These are phyloP conservation scores for Colletotrichum coccodes DNA, from an alignment of 2,329 filamentous ascomycete species.

Conservation along the genomic window DNA sequence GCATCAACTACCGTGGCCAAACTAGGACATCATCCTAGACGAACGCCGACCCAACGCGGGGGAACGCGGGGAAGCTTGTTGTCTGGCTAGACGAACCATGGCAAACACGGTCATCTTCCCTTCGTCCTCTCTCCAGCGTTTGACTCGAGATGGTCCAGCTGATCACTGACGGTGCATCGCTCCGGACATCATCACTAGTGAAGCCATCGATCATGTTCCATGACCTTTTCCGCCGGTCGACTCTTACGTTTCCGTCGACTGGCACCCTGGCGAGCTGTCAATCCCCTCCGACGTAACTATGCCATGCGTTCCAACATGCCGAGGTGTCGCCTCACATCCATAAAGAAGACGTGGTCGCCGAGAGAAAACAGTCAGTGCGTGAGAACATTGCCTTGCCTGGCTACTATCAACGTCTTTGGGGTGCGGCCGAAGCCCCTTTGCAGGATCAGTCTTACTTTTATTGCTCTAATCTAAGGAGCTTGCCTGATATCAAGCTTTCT, in stretches of 20 bases:
- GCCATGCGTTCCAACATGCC: not conserved
- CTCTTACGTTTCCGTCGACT: not conserved
- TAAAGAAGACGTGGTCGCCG: not conserved
- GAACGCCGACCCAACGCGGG: not conserved
- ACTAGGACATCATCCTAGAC: not conserved
- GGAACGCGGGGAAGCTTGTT: constrained; percentile 2
- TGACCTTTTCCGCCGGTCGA: not conserved
- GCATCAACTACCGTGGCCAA: not conserved
- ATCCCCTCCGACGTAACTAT: not conserved
- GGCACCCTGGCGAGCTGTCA: not conserved
- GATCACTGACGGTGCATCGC: not conserved
- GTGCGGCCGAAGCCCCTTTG: not conserved
- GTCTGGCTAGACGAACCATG: not conserved
- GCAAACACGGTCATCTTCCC: not conserved
- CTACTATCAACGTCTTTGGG: not conserved
- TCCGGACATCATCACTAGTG: too few species aligned
- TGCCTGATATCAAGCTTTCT: not conserved
- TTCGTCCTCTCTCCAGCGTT: not conserved
- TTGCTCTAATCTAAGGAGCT: not conserved
- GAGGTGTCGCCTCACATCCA: not conserved
- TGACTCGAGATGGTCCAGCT: not conserved
- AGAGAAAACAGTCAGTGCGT: not conserved
- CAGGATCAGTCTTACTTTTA: not conserved
- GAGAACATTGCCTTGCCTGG: not conserved
- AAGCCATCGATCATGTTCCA: not conserved